These are phyloP conservation scores for Geosmithia putterillii DNA, from an alignment of 2,329 filamentous ascomycete genomes.

Conservation along the genomic window DNA sequence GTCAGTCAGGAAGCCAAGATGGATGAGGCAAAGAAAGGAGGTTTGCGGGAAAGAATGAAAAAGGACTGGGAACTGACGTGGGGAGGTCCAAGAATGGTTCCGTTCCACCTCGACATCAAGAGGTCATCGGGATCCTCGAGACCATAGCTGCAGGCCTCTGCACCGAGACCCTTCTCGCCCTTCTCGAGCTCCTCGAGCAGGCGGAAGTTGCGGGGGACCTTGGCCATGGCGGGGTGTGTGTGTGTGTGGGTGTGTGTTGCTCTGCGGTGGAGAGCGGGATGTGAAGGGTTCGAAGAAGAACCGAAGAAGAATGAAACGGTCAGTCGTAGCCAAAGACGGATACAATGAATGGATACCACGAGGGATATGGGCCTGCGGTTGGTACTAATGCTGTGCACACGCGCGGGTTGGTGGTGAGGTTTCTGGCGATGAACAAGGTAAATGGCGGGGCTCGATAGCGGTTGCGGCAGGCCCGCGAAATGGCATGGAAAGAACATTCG, in stretches of 20 bases:
- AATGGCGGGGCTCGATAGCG: background rate
- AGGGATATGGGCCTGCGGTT: too few relatives aligned
- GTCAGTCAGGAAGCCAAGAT: too few relatives aligned
- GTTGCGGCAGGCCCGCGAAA: too few relatives aligned
- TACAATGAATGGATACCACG: too few relatives aligned
- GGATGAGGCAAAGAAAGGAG: background rate
- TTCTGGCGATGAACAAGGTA: background rate
- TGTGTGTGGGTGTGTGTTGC: background rate
- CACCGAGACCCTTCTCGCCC: constrained; percentile 92
- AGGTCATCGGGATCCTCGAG: constrained; percentile 89
- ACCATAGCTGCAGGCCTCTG: constrained; percentile 95
- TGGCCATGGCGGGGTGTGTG: constrained; percentile 19
- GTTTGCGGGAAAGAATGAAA: background rate
- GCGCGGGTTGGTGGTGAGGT: too few relatives aligned
- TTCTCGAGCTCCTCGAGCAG: constrained; percentile 97
- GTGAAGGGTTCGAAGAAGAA: background rate
- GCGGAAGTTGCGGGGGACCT: constrained; percentile 91
- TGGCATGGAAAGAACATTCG: too few relatives aligned
- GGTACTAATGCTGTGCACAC: too few relatives aligned
- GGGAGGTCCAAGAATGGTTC: constrained; percentile 90
- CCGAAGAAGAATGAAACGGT: too few relatives aligned
- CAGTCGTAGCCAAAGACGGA: too few relatives aligned
- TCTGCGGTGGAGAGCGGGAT: background rate
- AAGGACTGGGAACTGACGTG: constrained; percentile 52
- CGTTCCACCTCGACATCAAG: constrained; percentile 97